Evolutionary conservation across 129 eudicot species (phyloP), one percentile per base, ranked within the genome.

Genomic region (Tagetes patula): DNA sequence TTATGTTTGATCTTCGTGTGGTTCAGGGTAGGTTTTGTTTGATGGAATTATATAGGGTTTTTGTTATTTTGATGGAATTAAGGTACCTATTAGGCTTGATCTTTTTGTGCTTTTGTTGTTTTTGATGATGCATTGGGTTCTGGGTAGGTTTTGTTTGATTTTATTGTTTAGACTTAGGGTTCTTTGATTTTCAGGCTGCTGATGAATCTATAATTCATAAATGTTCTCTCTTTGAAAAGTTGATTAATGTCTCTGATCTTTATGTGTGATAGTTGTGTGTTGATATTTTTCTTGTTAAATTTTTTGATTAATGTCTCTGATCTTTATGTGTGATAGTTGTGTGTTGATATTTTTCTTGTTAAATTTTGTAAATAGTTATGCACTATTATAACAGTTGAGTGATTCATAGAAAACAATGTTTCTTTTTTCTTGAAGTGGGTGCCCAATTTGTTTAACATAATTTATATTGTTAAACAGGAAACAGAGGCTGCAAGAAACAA

Each of bases 381-480:
- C 46, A 41, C 7, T 41, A 5, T 42, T 41, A 5, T 42, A 42
- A 42, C 10, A 42, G 8, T 42, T 10, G 14, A 10, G n/a, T 47
- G 14, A 47, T 47, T 47, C 4, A 47, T 47, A 47, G 0, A 27
- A 30, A 55, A 8, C 0, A 42, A 42, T 0, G 1, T 0, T 42
- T 42, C 14, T 14, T 2, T 30, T 3, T 27, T 67, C 27, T 46
- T 46, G 31, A 46, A 32, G 10, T n/a, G 72, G 50, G 11, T 67
- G 46, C 11, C 27, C 3, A 46, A 33, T 33, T 69, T 12, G 34
- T 65, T 8, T 53, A 30, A 67, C 67, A 3, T 30, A 7, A 2
- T 55, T 55, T 54, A 55, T 9, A 6, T 53, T 55, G 55, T 42
- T 40, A 52, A 83, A 61, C 84, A 90, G 96, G 93, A 87, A 69